phyloP scores from a whole-genome alignment of 2,329 filamentous ascomycete species.

The Clarireedia hainanense region DNA sequence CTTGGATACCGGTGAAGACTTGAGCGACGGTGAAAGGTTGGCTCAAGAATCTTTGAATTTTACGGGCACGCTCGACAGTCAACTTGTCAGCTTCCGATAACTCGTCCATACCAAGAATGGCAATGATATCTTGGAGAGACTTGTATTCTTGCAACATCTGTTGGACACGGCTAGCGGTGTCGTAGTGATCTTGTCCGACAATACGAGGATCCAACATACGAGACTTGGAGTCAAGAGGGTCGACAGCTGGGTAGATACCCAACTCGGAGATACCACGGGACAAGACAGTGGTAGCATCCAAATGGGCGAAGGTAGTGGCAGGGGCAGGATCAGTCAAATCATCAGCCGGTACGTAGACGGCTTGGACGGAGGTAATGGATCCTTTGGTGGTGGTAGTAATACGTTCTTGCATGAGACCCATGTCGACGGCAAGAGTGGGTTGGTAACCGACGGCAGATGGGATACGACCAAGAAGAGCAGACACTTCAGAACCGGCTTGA shows the following conservation, averaged over 20 bases:
- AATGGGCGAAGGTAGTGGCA: conserved; percentile 98
- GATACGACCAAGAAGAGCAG: conserved; percentile 97
- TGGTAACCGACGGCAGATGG: conserved; percentile 99
- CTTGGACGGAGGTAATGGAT: conserved; percentile 99
- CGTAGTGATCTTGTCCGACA: conserved; percentile 96
- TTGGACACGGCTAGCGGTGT: conserved; percentile 89
- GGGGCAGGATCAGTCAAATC: conserved; percentile 99
- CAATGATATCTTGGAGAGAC: conserved; percentile 99
- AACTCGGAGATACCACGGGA: conserved; percentile 99
- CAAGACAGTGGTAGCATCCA: conserved; percentile 99
- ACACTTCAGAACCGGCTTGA: conserved; percentile 99
- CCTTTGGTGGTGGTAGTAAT: conserved; percentile 99
- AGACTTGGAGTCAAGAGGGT: conserved; percentile 98
- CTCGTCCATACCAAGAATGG: conserved; percentile 98
- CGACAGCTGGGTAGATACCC: conserved; percentile 99
- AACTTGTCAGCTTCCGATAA: conserved; percentile 98
- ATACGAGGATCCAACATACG: conserved; percentile 99
- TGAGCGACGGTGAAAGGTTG: conserved; percentile 91
- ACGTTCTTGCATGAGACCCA: conserved; percentile 99
- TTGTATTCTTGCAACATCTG: conserved; percentile 99
- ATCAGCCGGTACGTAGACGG: conserved; percentile 99
- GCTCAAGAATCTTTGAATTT: conserved; percentile 99
- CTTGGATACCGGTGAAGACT: conserved; percentile 69
- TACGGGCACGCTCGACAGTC: conserved; percentile 99
- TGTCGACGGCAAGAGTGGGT: conserved; percentile 95